phyloP scores from a whole-genome alignment of 768 basidiomycete species.

The Filobasidium floriforme region DNA sequence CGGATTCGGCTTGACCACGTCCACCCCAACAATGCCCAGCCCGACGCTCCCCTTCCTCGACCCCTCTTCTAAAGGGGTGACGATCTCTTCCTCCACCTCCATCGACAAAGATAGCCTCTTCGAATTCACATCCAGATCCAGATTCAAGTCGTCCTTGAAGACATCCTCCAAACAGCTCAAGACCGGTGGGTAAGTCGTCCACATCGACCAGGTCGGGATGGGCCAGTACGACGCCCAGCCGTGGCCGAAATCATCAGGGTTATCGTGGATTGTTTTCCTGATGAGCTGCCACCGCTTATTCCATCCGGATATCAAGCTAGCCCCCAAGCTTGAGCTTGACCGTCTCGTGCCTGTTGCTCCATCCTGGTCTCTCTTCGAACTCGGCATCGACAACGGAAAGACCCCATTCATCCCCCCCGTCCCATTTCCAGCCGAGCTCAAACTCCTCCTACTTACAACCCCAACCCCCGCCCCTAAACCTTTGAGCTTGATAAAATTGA shows the following conservation, averaged over 20 bases:
- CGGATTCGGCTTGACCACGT: neutral
- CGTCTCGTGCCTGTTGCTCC: too few species aligned
- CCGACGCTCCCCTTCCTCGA: neutral
- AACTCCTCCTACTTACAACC: too few species aligned
- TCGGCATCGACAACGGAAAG: too few species aligned
- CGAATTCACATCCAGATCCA: too few species aligned
- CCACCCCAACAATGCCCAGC: constrained; percentile 3
- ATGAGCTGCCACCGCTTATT: neutral
- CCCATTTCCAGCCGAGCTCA: too few species aligned
- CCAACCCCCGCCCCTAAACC: neutral
- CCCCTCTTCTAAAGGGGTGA: neutral
- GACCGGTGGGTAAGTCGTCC: neutral
- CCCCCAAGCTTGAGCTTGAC: neutral
- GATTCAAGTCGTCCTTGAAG: neutral
- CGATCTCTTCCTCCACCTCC: neutral
- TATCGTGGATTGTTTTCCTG: neutral
- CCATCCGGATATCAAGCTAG: neutral
- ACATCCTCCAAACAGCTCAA: neutral
- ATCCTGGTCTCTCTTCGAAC: too few species aligned
- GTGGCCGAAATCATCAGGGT: neutral
- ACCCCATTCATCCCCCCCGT: too few species aligned
- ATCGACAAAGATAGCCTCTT: neutral
- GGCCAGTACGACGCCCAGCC: neutral
- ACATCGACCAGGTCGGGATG: neutral
- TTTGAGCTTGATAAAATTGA: neutral